Conservation (phyloP, 257 asterid genomes). For the Penstemon newberryi region DNA sequence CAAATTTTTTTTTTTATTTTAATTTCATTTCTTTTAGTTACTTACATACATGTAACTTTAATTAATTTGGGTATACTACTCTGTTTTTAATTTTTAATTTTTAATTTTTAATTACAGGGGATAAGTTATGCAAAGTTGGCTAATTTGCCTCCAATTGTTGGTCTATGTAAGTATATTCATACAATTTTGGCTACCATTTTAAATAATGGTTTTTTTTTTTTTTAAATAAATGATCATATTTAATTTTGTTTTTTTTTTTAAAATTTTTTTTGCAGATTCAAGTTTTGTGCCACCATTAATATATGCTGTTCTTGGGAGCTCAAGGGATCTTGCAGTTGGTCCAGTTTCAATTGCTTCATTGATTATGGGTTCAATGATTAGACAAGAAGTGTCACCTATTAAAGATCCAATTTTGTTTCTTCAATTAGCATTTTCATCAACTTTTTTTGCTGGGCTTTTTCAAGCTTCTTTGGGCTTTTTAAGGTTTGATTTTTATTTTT, state of each 20-base stretch:
- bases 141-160: slow-evolving; percentile 84
- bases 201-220: not conserved
- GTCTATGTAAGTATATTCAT: slow-evolving; percentile 77
- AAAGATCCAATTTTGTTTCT: slow-evolving; percentile 67
- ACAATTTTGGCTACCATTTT: no score
- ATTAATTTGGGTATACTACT: not conserved
- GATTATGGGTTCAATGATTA: slow-evolving; percentile 73
- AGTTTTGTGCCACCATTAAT: slow-evolving; percentile 81
- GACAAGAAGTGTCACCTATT: slow-evolving; percentile 65
- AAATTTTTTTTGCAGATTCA: slow-evolving; percentile 58
- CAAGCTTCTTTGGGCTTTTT: slow-evolving; percentile 78
- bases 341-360: slow-evolving; percentile 83
- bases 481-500: slow-evolving; percentile 39
- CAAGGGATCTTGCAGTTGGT: slow-evolving; percentile 83
- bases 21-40: not conserved
- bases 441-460: slow-evolving; percentile 85
- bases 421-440: slow-evolving; percentile 74
- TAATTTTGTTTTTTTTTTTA: no score
- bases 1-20: not conserved
- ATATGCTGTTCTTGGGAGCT: slow-evolving; percentile 85
- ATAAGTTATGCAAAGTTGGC: slow-evolving; percentile 93
- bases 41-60: not conserved
- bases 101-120: slow-evolving; percentile 45
- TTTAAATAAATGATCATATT: not conserved
- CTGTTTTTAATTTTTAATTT: not conserved